A percentile compares a stretch with the other conserved stretches of the same genome.
Evolutionary conservation across 106 monocot species (phyloP).

Genomic region (Dendrobium officinale): DNA sequence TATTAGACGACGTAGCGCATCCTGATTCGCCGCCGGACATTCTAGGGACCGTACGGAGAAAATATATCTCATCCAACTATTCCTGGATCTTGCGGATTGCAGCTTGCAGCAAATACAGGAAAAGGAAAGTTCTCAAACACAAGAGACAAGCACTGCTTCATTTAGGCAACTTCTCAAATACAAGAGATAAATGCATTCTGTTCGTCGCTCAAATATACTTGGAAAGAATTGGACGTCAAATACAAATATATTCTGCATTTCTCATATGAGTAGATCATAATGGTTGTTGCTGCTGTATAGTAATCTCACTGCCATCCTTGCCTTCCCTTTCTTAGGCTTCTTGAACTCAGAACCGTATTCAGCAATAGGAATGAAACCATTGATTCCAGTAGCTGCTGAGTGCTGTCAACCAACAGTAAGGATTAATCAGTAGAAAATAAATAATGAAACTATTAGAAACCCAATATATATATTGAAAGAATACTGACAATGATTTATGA

Average conservation of each 20-base stretch:
- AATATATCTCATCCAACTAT: too few species aligned
- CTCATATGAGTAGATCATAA: conserved; percentile 78
- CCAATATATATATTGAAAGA: too few species aligned
- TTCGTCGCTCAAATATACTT: neutral
- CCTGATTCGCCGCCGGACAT: too few species aligned
- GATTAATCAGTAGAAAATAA: neutral
- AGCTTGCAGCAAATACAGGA: too few species aligned
- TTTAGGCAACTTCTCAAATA: neutral
- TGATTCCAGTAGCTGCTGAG: conserved; percentile 25
- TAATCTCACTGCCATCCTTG: conserved; percentile 54
- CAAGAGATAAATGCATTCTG: neutral
- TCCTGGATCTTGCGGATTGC: too few species aligned
- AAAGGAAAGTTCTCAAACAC: too few species aligned
- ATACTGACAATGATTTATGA: too few species aligned
- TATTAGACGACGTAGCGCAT: too few species aligned
- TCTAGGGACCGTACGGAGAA: too few species aligned
- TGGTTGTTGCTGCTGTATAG: conserved; percentile 82
- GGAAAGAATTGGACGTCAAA: neutral
- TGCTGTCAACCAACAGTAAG: conserved; percentile 33
- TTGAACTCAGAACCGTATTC: conserved; percentile 82
- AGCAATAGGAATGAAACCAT: conserved; percentile 82
- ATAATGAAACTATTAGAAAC: too few species aligned
- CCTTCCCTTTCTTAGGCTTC: conserved; percentile 38
- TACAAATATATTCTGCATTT: neutral
- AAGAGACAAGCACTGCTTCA: too few species aligned